Conservation (phyloP, 108 stramenopile species). For the Fragilaria radians region DNA sequence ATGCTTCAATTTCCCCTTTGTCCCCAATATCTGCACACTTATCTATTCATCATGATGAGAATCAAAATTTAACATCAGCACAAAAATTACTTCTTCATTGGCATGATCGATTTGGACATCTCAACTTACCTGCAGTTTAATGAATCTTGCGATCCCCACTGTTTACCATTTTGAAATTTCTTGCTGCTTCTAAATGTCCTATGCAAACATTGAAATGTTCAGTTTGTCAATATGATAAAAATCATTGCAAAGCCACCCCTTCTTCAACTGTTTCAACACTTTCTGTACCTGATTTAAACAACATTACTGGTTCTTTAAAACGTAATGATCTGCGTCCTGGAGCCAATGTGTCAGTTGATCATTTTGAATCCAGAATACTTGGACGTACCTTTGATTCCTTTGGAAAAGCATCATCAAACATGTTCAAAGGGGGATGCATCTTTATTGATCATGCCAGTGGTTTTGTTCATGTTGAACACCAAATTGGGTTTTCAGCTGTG, state of each 20-base stretch:
- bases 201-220: neutral
- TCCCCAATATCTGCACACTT: too few relatives aligned
- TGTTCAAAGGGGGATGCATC: slow-evolving; percentile 14
- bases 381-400: slow-evolving; percentile 13
- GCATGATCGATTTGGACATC: slow-evolving; percentile 28
- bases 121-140: neutral
- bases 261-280: neutral
- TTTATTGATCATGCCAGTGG: slow-evolving; percentile 12
- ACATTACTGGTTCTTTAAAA: neutral
- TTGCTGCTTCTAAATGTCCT: neutral
- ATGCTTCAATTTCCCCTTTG: neutral
- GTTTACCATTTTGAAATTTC: neutral
- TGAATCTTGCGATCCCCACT: neutral
- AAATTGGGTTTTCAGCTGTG: slow-evolving; percentile 8
- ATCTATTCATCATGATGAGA: slow-evolving; percentile 1
- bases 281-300: neutral
- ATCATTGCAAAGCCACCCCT: neutral
- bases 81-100: slow-evolving; percentile 37
- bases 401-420: slow-evolving; percentile 9
- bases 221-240: neutral
- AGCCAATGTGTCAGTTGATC: slow-evolving; percentile 7
- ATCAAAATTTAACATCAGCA: slow-evolving; percentile 29
- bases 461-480: slow-evolving; percentile 12
- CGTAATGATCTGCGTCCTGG: slow-evolving; percentile 1
- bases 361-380: slow-evolving; percentile 11